Percentiles rank a stretch among this genome's conserved stretches.
Evolutionary conservation across 768 basidiomycete genomes (phyloP).

Genomic region (Neoboletus subvelutipes): DNA sequence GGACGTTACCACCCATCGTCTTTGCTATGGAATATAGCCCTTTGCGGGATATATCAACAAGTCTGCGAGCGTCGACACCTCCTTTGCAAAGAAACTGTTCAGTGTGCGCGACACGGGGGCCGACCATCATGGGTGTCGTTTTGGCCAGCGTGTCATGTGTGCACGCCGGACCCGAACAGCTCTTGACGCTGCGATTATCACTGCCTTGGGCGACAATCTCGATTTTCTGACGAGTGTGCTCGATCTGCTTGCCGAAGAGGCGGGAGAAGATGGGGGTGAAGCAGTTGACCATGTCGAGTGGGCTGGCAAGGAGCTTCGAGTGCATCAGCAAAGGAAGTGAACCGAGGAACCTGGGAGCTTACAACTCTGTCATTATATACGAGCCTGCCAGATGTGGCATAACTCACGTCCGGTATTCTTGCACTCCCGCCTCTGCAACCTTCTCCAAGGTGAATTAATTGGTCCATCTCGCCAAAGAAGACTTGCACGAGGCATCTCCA

Average conservation of each 20-base stretch:
- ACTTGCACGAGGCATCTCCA: constrained; percentile 28
- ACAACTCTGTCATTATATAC: constrained; percentile 24
- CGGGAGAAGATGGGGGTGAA: constrained; percentile 23
- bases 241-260: constrained; percentile 23
- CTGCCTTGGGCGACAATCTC: constrained; percentile 21
- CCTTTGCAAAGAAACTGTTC: constrained; percentile 37
- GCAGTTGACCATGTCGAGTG: constrained; percentile 29
- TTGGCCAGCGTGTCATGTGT: constrained; percentile 28
- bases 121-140: constrained; percentile 26
- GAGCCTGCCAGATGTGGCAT: constrained; percentile 15
- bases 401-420: constrained; percentile 18
- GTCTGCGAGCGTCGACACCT: constrained; percentile 35
- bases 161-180: constrained; percentile 34
- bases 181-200: constrained; percentile 30
- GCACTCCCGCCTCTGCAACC: constrained; percentile 11
- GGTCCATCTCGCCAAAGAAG: constrained; percentile 16
- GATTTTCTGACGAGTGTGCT: constrained; percentile 19
- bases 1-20: constrained; percentile 37
- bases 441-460: constrained; percentile 21
- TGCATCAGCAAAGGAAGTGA: constrained; percentile 21
- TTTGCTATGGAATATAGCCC: constrained; percentile 33
- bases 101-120: constrained; percentile 36
- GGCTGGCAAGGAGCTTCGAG: constrained; percentile 20
- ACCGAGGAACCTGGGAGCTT: constrained; percentile 11
- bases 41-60: constrained; percentile 35